Evolutionary conservation across 371 early-diverging fungal species (phyloP).

Genomic region (Chytridiales sp.): DNA sequence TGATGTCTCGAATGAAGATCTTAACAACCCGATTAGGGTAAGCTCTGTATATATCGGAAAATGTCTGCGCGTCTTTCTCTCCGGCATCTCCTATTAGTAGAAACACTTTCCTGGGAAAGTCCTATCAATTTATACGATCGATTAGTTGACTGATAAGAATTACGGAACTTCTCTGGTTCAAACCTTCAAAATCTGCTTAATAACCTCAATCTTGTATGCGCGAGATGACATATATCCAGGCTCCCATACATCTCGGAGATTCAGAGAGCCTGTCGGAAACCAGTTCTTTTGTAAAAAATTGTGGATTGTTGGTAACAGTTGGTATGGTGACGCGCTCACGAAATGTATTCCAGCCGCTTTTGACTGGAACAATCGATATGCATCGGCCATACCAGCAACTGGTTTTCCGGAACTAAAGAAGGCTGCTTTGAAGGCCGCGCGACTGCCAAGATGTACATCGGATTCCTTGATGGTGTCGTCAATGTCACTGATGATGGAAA

Average conservation of each 20-base stretch:
- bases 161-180: background rate
- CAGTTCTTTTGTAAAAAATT: slow-evolving; percentile 63
- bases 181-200: slow-evolving; percentile 49
- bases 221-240: slow-evolving; percentile 41
- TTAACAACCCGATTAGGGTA: slow-evolving; percentile 68
- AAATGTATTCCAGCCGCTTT: slow-evolving; percentile 81
- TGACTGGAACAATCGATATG: slow-evolving; percentile 54
- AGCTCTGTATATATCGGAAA: slow-evolving; percentile 59
- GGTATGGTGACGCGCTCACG: slow-evolving; percentile 89
- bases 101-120: slow-evolving; percentile 82
- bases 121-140: slow-evolving; percentile 28
- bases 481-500: slow-evolving; percentile 83
- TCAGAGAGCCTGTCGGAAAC: slow-evolving; percentile 81
- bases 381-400: slow-evolving; percentile 71
- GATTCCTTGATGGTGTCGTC: slow-evolving; percentile 89
- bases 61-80: slow-evolving; percentile 84
- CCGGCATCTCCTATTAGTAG: slow-evolving; percentile 90
- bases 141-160: too few relatives aligned
- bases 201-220: slow-evolving; percentile 61
- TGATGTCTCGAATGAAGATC: slow-evolving; percentile 84
- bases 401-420: slow-evolving; percentile 60
- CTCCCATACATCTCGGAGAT: slow-evolving; percentile 54
- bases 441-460: slow-evolving; percentile 66
- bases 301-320: slow-evolving; percentile 72
- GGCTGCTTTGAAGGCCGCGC: slow-evolving; percentile 65